phyloP scores from a whole-genome alignment of 2,329 filamentous ascomycete species.

The Paraphoma sp. region DNA sequence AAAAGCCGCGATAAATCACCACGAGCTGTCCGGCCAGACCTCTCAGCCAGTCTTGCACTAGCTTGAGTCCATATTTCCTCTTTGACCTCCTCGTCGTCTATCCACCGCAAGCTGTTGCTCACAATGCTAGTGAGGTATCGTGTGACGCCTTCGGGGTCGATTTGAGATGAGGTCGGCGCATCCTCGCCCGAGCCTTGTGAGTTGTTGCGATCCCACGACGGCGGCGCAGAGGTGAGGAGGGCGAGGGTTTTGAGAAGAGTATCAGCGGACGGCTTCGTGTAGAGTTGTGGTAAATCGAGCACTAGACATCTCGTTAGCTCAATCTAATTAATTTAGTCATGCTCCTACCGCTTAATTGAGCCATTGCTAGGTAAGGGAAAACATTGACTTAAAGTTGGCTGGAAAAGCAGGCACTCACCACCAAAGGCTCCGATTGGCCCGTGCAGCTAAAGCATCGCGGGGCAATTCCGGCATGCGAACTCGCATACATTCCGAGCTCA shows the following conservation, averaged over 20 bases:
- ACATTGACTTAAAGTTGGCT: background rate
- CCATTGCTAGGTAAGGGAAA: constrained; percentile 23
- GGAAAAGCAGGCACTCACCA: constrained; percentile 4
- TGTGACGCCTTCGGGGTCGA: constrained; percentile 59
- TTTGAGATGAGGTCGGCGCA: constrained; percentile 39
- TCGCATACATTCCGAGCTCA: constrained; percentile 14
- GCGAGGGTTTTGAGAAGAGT: constrained; percentile 71
- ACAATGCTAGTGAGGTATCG: constrained; percentile 74
- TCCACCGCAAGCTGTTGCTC: constrained; percentile 71
- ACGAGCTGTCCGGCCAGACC: constrained; percentile 79
- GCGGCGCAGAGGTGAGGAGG: constrained; percentile 70
- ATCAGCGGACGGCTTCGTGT: constrained; percentile 73
- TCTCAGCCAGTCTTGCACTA: constrained; percentile 79
- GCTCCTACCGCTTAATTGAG: constrained; percentile 34
- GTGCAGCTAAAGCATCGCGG: constrained; percentile 18
- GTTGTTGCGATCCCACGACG: constrained; percentile 66
- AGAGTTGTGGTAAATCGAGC: constrained; percentile 81
- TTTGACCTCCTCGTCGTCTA: constrained; percentile 68
- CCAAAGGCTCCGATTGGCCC: constrained; percentile 20
- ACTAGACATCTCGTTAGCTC: constrained; percentile 52
- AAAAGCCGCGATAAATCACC: constrained; percentile 68
- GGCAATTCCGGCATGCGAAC: constrained; percentile 11
- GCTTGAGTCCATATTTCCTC: constrained; percentile 80
- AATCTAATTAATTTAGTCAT: background rate
- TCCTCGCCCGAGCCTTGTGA: constrained; percentile 41